Percentiles rank a stretch among this genome's conserved stretches.
These are phyloP conservation scores for Candida sojae DNA, from an alignment of 1,139 yeast species.

Conservation along the genomic window DNA sequence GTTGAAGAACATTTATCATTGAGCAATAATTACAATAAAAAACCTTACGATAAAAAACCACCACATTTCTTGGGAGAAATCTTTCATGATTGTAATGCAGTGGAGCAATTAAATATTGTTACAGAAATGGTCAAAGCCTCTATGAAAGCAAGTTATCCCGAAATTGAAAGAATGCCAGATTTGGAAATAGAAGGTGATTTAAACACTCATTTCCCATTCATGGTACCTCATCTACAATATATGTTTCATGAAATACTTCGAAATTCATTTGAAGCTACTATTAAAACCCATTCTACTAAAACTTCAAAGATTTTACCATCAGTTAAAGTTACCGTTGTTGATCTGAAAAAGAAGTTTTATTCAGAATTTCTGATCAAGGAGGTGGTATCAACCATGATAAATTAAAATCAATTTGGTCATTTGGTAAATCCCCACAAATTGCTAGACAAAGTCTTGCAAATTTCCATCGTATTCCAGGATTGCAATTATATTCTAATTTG, in stretches of 20 bases:
- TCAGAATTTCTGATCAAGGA: conserved; percentile 85
- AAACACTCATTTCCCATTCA: conserved; percentile 70
- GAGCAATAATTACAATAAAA: conserved; percentile 57
- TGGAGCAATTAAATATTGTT: conserved; percentile 56
- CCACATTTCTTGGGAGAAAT: conserved; percentile 85
- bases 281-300: conserved; percentile 38
- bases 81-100: conserved; percentile 75
- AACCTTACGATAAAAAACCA: conserved; percentile 51
- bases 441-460: conserved; percentile 60
- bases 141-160: conserved; percentile 54
- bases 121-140: conserved; percentile 51
- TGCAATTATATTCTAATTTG: conserved; percentile 42
- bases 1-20: conserved; percentile 88
- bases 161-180: conserved; percentile 66
- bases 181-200: conserved; percentile 69
- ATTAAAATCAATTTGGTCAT: conserved; percentile 75
- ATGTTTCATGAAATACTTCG: conserved; percentile 83
- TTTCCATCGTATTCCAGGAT: conserved; percentile 70
- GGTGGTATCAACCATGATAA: conserved; percentile 74
- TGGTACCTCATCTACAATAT: conserved; percentile 84
- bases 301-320: conserved; percentile 56
- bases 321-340: conserved; percentile 67
- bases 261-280: conserved; percentile 81
- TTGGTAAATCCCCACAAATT: conserved; percentile 64
- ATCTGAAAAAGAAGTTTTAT: conserved; percentile 67